phyloP scores from a whole-genome alignment of 83 land plant genomes.

The Picea abies region DNA sequence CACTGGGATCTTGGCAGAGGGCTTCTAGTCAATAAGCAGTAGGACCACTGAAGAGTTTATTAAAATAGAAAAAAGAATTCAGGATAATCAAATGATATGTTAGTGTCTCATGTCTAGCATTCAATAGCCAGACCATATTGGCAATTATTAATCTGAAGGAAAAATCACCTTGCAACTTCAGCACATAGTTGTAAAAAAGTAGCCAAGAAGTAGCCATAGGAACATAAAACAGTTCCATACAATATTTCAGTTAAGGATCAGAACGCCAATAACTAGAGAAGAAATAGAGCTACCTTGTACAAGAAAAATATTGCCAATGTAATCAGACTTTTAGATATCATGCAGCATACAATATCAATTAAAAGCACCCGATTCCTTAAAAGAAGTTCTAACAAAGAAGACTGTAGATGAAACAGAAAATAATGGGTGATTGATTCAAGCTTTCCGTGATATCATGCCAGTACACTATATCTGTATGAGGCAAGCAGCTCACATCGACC shows the following conservation, averaged over 20 bases:
- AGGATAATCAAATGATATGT: no score
- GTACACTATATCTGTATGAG: constrained; percentile 1
- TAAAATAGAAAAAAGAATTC: no score
- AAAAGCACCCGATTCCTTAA: background rate
- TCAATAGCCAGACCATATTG: background rate
- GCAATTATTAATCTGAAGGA: background rate
- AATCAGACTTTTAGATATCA: background rate
- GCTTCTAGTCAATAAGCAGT: no score
- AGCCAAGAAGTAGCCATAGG: background rate
- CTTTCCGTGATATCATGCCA: background rate
- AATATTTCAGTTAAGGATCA: background rate
- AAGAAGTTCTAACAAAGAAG: background rate
- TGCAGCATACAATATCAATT: background rate
- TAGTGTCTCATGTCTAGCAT: background rate
- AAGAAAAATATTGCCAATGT: background rate
- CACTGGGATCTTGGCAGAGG: no score
- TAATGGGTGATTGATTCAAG: background rate
- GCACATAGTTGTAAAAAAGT: background rate
- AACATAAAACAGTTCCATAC: background rate
- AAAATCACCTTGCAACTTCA: background rate
- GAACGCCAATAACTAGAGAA: background rate
- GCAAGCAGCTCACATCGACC: background rate
- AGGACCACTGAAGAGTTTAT: no score
- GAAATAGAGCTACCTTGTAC: background rate
- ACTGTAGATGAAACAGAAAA: background rate